phyloP scores from a whole-genome alignment of 768 basidiomycete genomes.

The Sarcodon aspratus region DNA sequence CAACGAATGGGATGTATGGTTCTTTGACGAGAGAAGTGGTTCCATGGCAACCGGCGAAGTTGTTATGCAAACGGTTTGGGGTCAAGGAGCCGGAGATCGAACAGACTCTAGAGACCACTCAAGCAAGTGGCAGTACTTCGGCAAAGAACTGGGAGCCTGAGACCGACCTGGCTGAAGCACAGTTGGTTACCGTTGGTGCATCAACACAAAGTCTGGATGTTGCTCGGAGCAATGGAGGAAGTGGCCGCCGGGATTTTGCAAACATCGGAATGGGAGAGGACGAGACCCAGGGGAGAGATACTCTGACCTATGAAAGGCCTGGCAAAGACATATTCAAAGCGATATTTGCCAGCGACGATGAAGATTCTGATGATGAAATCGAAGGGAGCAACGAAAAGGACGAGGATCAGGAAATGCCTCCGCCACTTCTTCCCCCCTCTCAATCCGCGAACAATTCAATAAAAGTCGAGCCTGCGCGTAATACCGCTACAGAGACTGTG shows the following conservation, averaged over 20 bases:
- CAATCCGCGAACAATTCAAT: constrained; percentile 5
- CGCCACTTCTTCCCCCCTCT: constrained; percentile 4
- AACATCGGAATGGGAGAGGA: constrained; percentile 92
- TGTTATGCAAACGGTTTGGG: constrained; percentile 90
- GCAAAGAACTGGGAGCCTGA: constrained; percentile 3
- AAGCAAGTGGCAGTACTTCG: neutral
- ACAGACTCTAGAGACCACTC: constrained; percentile 15
- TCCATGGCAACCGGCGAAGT: constrained; percentile 70
- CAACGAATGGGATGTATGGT: constrained; percentile 83
- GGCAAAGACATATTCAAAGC: constrained; percentile 93
- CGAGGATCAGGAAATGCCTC: neutral
- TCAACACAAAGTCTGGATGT: neutral
- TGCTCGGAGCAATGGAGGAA: neutral
- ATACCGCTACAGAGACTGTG: constrained; percentile 10
- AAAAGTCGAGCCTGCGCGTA: neutral
- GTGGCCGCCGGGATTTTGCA: constrained; percentile 40
- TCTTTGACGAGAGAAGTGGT: constrained; percentile 66
- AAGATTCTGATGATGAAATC: constrained; percentile 69
- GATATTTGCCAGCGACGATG: constrained; percentile 93
- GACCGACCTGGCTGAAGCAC: constrained; percentile 5
- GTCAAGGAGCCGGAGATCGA: constrained; percentile 80
- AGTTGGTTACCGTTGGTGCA: constrained; percentile 4
- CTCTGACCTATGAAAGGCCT: constrained; percentile 79
- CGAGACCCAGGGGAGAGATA: constrained; percentile 79
- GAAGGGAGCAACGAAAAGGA: constrained; percentile 17